Base-by-base conservation (phyloP, 2,329 filamentous ascomycete species). In the Sporothrix brunneoviolacea region DNA sequence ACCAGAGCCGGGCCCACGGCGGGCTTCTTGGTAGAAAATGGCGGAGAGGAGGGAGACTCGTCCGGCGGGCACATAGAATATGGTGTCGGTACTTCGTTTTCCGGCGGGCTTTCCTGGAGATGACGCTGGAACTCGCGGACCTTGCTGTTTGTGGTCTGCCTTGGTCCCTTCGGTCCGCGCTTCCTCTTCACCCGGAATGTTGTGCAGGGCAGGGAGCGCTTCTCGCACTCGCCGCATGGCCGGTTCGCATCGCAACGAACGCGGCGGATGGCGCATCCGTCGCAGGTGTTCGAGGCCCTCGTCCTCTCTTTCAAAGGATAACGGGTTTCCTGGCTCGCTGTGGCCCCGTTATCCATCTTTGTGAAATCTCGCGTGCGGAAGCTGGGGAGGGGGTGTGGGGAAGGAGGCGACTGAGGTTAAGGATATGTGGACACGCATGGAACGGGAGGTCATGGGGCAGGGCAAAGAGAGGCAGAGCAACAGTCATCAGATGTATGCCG, bases 211-310 rank as follows among this genome's bases (percentile, higher is more conserved):
- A 41, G 13, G 3, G 39, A 27, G 15, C 39, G 39, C 22, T 41
- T 41, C 39, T 41, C 22, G 39, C 39, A 41, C 39, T 41, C 39
- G 22, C 39, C n/a, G 22, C 39, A 41, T 3, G 39, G 39, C n/a
- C 39, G 22, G 22, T 41, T 28, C 15, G 39, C 39, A 18, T 41
- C 39, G 18, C 39, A 41, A 16, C 21, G 22, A 18, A 41, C 39
- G 22, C 39, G 39, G 13, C 39, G 39, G 13, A 41, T 21, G 9
- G 39, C 39, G 22, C 39, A 41, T 16, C 39, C 39, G 39, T 41
- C 39, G 39, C 39, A 41, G 8, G 39, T 41, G 39, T 41, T 41
- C 4, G 39, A 41, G 39, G 39, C 22, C 8, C 39, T 41, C 39
- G 28, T 41, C 37, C n/a, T 36, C 33, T 36, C 13, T 36, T 36